These are phyloP conservation scores for Thalassiosira ordinaria DNA, from an alignment of 352 stramenopile species.

Conservation along the genomic window DNA sequence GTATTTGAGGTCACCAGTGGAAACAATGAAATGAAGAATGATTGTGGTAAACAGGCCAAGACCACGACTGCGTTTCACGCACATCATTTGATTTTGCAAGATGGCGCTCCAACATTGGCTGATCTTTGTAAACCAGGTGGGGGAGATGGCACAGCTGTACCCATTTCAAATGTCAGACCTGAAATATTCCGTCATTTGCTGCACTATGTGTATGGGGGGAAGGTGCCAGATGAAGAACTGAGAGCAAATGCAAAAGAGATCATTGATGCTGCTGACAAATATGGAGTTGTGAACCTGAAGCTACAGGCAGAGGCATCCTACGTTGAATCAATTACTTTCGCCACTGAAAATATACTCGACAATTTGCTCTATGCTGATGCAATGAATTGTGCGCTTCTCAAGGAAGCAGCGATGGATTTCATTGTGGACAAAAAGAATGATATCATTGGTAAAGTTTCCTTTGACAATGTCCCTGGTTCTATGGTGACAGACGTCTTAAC, in stretches of 20 bases:
- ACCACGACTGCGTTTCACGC: too few relatives aligned
- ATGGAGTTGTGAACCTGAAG: constrained; percentile 17
- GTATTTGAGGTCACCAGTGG: constrained; percentile 22
- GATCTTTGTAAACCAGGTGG: constrained; percentile 1
- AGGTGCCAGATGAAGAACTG: background rate
- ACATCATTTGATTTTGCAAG: constrained; percentile 26
- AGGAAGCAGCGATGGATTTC: constrained; percentile 14
- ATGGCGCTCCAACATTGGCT: constrained; percentile 9
- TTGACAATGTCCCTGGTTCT: background rate
- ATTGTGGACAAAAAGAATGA: constrained; percentile 6
- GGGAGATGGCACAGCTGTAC: background rate
- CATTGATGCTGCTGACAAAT: constrained; percentile 14
- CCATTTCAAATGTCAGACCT: constrained; percentile 5
- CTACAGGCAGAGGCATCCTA: constrained; percentile 13
- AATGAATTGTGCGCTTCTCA: constrained; percentile 9
- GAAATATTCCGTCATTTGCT: constrained; percentile 10
- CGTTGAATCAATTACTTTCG: constrained; percentile 8
- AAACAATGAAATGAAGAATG: background rate
- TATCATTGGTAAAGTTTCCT: constrained; percentile 5
- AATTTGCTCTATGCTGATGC: constrained; percentile 3
- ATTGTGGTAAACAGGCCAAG: too few relatives aligned
- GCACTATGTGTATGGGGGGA: constrained; percentile 25
- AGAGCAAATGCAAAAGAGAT: constrained; percentile 11
- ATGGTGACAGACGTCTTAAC: background rate
- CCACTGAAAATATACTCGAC: constrained; percentile 11